Base-by-base conservation (phyloP, 306 rosid genomes). In the Quercus alba region DNA sequence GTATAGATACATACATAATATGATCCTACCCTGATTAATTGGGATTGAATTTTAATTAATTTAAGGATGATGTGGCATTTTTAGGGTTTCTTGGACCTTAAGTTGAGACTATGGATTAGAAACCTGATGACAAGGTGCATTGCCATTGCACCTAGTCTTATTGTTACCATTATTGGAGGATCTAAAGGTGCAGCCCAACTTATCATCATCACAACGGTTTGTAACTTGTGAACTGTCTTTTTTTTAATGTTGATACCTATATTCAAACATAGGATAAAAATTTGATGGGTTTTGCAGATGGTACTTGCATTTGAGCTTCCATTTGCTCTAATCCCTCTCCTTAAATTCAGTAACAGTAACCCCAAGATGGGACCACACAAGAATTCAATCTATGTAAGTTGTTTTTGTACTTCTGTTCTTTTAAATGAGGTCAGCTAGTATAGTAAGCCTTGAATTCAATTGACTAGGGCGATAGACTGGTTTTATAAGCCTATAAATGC, bases 281-380 rank as follows among this genome's bases (percentile, higher is more conserved):
- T 2, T 52, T 73, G 55, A 5, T n/a, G 74, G 54, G 6, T 64
- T 81, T 59, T 82, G 73, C 94, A 94, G 98, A 94, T 92, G 97
- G 88, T 94, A 72, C 97, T 94, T 79, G 87, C 97, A 19, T 94
- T 94, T 78, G 97, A 92, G 71, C 94, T 93, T 38, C 98, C 97
- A 62, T 94, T 95, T 70, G 97, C 97, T 72, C 84, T 95, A 26
- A 93, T 93, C 77, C 94, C 99, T 26, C 97, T 93, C 14, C 97
- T 94, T 25, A 94, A 93, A 75, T 94, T 94, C 77, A 94, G 99
- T 77, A 87, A 94, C 64, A 89, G 94, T 51, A 69, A 77, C 38
- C 83, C 93, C 62, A 94, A 93, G 77, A 94, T 94, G 99, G 98
- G 98, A 70, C 98, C 97, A 70, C 91, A 93, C 89, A 90, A 88